phyloP scores from a whole-genome alignment of 352 stramenopile species.

The Phytophthora litchii region DNA sequence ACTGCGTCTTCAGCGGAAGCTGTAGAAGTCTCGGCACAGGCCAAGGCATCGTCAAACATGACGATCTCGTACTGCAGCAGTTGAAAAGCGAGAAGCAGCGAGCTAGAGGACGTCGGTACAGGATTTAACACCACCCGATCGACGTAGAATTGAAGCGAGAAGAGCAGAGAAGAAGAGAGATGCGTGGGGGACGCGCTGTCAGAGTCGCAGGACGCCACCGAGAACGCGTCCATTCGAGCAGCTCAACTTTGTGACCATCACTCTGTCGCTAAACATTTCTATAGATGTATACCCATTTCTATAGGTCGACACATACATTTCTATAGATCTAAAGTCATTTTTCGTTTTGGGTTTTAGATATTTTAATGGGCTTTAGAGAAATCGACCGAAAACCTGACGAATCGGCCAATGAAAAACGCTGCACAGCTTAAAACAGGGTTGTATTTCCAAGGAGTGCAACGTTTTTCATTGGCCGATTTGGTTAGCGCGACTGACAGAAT shows the following conservation, averaged over 20 bases:
- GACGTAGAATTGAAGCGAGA: slow-evolving; percentile 53
- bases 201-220: slow-evolving; percentile 6
- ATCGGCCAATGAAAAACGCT: no score
- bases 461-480: no score
- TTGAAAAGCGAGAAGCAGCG: slow-evolving; percentile 50
- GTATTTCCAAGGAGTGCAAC: no score
- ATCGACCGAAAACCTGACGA: no score
- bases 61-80: slow-evolving; percentile 61
- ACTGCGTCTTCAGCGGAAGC: not conserved
- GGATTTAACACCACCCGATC: slow-evolving; percentile 19
- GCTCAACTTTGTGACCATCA: not conserved
- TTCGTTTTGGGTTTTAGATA: no score
- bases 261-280: no score
- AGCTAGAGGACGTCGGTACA: not conserved
- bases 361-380: no score
- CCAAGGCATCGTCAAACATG: slow-evolving; percentile 36
- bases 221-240: not conserved
- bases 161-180: slow-evolving; percentile 31
- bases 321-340: no score
- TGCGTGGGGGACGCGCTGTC: not conserved
- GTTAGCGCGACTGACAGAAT: no score
- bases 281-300: no score
- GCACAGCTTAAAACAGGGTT: no score
- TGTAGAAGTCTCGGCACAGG: not conserved
- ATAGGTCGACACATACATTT: no score